Evolutionary conservation across 148 eudicot genomes (phyloP), one percentile per base, ranked within the genome.

Genomic region (Arctostaphylos glauca): DNA sequence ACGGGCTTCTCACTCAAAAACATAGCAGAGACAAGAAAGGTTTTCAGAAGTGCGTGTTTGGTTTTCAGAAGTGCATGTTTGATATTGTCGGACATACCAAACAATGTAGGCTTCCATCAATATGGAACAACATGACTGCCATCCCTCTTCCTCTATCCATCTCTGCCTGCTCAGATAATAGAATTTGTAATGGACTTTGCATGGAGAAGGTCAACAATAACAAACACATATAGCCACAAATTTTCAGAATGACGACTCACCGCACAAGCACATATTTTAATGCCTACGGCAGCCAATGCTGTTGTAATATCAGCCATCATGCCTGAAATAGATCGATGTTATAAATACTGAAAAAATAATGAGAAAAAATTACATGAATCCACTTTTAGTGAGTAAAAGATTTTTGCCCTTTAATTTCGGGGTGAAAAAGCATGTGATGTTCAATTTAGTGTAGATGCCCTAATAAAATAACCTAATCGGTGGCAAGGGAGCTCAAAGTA

Each of bases 261-360:
- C 93, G 87, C 95, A 90, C 98, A 94, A 44, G 98, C 90, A 83
- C 94, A 92, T 84, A 96, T 90, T 15, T 95, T 86, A 83, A 96
- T 82, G 50, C 89, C 98, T 77, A 81, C 87, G 60, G 93, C 85
- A 43, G 97, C 88, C 86, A 96, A 84, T 50, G 92, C 88, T 71
- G 89, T 85, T 71, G 96, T 88, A 46, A 96, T 88, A 80, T 96
- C 94, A 68, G 94, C 95, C 93, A 96, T 87, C 83, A 93, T 90
- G 70, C 98, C 98, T 96, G 89, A 70, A 80, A 84, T 16, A 19
- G 25, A 71, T 77, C 15, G 5, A 53, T 10, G 60, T 6, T 25
- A 48, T 54, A 77, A 80, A 43, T 54, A 74, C 19, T 14, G 18
- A 46, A 9, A 80, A 31, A 19, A 48, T 47, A 5, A 74, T 38